Base-by-base conservation (phyloP, 495 filamentous ascomycete genomes). In the Pyrenula aspistea region DNA sequence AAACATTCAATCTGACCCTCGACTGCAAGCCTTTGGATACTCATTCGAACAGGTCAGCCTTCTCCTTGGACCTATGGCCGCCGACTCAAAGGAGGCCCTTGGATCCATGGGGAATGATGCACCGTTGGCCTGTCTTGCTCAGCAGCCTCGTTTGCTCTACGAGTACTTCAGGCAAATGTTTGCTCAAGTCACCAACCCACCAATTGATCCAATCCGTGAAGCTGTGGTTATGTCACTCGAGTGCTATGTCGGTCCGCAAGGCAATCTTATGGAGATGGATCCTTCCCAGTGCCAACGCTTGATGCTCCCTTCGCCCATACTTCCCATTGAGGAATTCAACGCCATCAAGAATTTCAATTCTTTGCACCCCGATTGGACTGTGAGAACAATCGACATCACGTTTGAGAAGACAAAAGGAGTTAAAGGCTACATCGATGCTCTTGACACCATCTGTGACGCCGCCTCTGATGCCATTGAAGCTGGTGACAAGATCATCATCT, bases 21-120 rank as follows among this genome's bases (percentile, higher is more conserved):
- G 91, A 25, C 74, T 99, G 52, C 84, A 84, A 58, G 88, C 91
- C 10, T 97, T 94, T 63, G 94, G 94, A 12, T 99, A 97, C 67
- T 94, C 93, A 24, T 89, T 95, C 59, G 93, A 99, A 71, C 93
- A 99, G 68, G 88, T 99, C 67, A 94, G 86, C 69, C 72, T 99
- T 68, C 76, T 99, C 10, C 80, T 99, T 24, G 94, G 86, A 21
- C 93, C 93, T 10, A 99, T 99, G 93, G 93, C 91, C 57, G 91
- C 92, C 24, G 93, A 99, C 61, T 95, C 95, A 52, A 99, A 99
- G 74, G 93, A 99, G 71, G 94, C 93, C n/a, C 80, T 99, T 24
- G 93, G 93, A 31, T 99, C 93, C 56, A 99, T 99, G 93, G 93
- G 93, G 62, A 99, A 99, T 68, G 93, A 99, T 77, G 89, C 90